Evolutionary conservation across 805 yeast genomes (phyloP).

Genomic region (Starmera dryadoides): DNA sequence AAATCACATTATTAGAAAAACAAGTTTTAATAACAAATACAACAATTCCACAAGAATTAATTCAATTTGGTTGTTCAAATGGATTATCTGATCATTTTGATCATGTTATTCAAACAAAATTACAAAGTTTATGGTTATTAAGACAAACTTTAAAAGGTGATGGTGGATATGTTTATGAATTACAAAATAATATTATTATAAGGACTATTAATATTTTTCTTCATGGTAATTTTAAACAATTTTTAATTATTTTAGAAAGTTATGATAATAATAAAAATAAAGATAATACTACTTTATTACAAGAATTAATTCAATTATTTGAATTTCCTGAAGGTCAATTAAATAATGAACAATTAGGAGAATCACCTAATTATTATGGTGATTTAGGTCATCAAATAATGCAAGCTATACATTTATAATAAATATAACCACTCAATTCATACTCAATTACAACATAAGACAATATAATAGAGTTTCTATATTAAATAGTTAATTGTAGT

Average conservation of each 20-base stretch:
- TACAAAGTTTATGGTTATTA: conserved; percentile 63
- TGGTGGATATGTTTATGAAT: conserved; percentile 59
- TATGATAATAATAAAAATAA: conserved; percentile 3
- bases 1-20: conserved; percentile 16
- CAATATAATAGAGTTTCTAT: too few relatives aligned
- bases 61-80: conserved; percentile 45
- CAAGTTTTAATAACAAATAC: conserved; percentile 21
- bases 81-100: conserved; percentile 55
- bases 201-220: conserved; percentile 66
- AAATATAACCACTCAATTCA: too few relatives aligned
- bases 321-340: conserved; percentile 33
- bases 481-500: too few relatives aligned
- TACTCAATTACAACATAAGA: too few relatives aligned
- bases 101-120: conserved; percentile 42
- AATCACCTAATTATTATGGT: conserved; percentile 4
- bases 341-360: conserved; percentile 25
- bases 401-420: not conserved
- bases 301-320: conserved; percentile 24
- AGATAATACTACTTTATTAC: conserved; percentile 16
- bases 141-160: conserved; percentile 70
- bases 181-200: conserved; percentile 37
- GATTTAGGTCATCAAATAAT: conserved; percentile 8
- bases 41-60: conserved; percentile 18
- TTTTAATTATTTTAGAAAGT: conserved; percentile 45
- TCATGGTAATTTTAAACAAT: conserved; percentile 69